Evolutionary conservation across 169 alveolate species (phyloP).

Genomic region (Plasmodium knowlesi): DNA sequence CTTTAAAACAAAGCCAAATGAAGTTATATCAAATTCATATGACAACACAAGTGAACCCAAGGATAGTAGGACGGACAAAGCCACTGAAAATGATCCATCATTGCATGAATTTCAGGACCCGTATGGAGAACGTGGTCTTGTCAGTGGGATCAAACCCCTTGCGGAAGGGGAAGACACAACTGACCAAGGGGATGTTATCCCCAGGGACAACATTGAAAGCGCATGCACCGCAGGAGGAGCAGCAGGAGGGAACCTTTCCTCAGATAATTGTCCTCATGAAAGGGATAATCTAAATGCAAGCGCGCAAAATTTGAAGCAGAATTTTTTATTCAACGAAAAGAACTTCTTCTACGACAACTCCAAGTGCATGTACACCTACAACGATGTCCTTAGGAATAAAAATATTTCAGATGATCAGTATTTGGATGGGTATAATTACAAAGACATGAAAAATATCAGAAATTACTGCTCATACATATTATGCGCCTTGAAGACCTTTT

Average conservation of each 20-base stretch:
- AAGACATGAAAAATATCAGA: slow-evolving; percentile 63
- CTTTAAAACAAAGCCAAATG: not conserved
- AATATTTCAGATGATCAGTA: slow-evolving; percentile 49
- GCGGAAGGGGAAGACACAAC: not conserved
- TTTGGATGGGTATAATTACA: slow-evolving; percentile 67
- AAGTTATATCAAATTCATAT: not conserved
- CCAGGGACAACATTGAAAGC: not conserved
- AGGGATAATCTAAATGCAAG: slow-evolving; percentile 12
- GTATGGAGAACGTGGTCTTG: slow-evolving; percentile 11
- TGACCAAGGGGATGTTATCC: not conserved
- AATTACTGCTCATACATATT: slow-evolving; percentile 63
- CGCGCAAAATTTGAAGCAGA: not conserved
- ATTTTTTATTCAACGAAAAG: slow-evolving; percentile 55
- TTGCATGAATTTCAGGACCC: slow-evolving; percentile 38
- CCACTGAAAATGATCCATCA: not conserved
- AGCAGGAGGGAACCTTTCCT: not conserved
- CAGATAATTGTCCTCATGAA: not conserved
- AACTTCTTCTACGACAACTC: slow-evolving; percentile 69
- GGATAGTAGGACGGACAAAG: not conserved
- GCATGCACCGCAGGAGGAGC: not conserved
- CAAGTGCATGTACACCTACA: slow-evolving; percentile 68
- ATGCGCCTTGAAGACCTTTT: slow-evolving; percentile 56
- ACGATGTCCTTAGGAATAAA: slow-evolving; percentile 59
- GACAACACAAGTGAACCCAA: not conserved
- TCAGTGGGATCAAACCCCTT: not conserved